A percentile compares a stretch with the other conserved stretches of the same genome.
phyloP scores from a whole-genome alignment of 139 green algal species.

The Chlamydomonas sp. region DNA sequence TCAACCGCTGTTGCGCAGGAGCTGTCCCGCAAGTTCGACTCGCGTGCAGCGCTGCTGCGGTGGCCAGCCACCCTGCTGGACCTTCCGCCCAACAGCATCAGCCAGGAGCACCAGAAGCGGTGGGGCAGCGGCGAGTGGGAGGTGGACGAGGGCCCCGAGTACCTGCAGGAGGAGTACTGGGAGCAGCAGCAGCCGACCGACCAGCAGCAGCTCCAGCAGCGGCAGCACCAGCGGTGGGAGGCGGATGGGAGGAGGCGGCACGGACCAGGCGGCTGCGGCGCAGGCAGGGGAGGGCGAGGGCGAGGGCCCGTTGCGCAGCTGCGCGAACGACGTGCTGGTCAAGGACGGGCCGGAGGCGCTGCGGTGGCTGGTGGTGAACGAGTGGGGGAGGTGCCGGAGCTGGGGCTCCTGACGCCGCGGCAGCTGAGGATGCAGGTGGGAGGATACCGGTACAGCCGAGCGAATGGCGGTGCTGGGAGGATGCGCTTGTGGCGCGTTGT shows the following conservation, averaged over 20 bases:
- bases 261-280: neutral
- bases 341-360: conserved; percentile 72
- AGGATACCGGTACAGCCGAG: too few relatives aligned
- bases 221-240: neutral
- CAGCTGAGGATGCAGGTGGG: conserved; percentile 12
- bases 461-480: too few relatives aligned
- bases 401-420: conserved; percentile 70
- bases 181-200: neutral
- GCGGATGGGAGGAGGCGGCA: neutral
- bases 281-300: neutral
- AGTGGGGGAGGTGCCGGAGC: conserved; percentile 80
- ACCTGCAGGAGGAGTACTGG: conserved; percentile 3
- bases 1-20: conserved; percentile 85
- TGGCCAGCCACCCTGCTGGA: neutral
- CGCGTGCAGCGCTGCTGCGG: conserved; percentile 27
- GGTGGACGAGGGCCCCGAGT: neutral
- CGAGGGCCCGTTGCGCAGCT: conserved; percentile 61
- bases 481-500: too few relatives aligned
- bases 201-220: neutral
- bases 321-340: conserved; percentile 90
- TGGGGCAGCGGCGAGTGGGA: neutral
- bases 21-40: conserved; percentile 61
- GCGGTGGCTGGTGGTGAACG: conserved; percentile 56
- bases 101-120: neutral
- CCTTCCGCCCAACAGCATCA: conserved; percentile 11